phyloP scores from a whole-genome alignment of 164 flowering plant species.

The Buxus sempervirens region DNA sequence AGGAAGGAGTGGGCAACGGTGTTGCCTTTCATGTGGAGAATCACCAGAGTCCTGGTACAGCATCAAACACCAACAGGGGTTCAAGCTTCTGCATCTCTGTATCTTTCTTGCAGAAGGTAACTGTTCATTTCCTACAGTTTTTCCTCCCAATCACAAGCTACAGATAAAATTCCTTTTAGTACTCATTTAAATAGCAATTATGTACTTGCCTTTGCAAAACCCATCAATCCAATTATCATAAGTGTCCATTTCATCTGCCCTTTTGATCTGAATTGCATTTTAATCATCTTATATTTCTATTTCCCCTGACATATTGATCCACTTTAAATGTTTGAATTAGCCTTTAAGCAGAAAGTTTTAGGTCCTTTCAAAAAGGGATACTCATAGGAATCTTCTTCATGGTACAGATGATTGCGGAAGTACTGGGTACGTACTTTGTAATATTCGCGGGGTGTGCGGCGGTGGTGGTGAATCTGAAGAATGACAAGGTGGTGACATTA shows the following conservation, averaged over 20 bases:
- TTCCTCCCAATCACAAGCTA: neutral
- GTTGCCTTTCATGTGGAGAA: neutral
- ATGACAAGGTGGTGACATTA: slow-evolving; percentile 31
- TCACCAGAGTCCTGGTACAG: slow-evolving; percentile 1
- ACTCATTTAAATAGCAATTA: too few relatives aligned
- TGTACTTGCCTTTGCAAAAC: neutral
- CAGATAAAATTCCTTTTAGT: neutral
- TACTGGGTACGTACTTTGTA: slow-evolving; percentile 53
- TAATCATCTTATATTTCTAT: neutral
- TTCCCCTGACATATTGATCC: neutral
- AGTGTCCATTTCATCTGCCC: neutral
- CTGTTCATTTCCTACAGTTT: neutral
- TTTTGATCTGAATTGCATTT: neutral
- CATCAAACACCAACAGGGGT: neutral
- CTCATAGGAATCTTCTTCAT: neutral
- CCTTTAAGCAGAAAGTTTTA: neutral
- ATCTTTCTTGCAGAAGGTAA: slow-evolving; percentile 44
- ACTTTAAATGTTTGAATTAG: neutral
- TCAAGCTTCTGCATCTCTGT: slow-evolving; percentile 22
- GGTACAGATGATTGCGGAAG: slow-evolving; percentile 56
- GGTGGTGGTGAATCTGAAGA: slow-evolving; percentile 40
- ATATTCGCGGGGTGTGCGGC: slow-evolving; percentile 59
- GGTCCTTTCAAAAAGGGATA: neutral
- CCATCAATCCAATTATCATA: neutral
- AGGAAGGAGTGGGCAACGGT: slow-evolving; percentile 11